Base-by-base conservation (phyloP, 257 asterid genomes). In the Solanum paucissectum region DNA sequence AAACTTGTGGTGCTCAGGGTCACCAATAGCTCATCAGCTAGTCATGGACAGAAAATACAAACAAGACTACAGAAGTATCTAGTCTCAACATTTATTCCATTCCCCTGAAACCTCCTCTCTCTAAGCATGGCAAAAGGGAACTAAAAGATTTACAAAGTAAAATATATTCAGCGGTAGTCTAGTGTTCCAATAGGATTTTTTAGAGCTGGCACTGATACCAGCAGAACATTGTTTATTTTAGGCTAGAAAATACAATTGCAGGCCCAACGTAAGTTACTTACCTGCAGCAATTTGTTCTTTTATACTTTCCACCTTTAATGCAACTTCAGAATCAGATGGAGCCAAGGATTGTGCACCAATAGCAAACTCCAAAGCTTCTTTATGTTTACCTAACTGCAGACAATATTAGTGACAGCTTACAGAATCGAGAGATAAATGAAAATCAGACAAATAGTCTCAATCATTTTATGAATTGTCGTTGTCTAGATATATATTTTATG, bases 361-460 rank as follows among this genome's bases (percentile, higher is more conserved):
- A 89, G 98, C 98, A 89, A 93, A 97, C 87, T 97, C 96, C 90
- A 94, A 84, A 12, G 99, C 99, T 88, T 95, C 98, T 93, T 92
- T 92, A 87, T 94, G 95, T 87, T 94, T 93, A 60, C 93, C 95
- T 90, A 94, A 90, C 99, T 97, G 93, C 93, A 90, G 83, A 82
- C 20, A 72, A 88, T 34, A 85, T 13, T 82, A 40, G 37, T 42
- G 27, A 77, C 49, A 64, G 44, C 71, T 46, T 34, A 33, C 64
- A 87, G 42, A 58, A 82, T 37, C 32, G 52, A 87, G 60, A 4
- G 73, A 55, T 29, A 29, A 81, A 46, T 82, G 44, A 46, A 49
- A 49, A 82, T 82, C 44, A 32, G 86, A 49, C 18, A 29, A 49
- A 82, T 82, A 46, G 49, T 82, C 69, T 40, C 36, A 76, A 75